Conservation (phyloP, 1,284 basidiomycete species). For the Cutaneotrichosporon cutaneum region DNA sequence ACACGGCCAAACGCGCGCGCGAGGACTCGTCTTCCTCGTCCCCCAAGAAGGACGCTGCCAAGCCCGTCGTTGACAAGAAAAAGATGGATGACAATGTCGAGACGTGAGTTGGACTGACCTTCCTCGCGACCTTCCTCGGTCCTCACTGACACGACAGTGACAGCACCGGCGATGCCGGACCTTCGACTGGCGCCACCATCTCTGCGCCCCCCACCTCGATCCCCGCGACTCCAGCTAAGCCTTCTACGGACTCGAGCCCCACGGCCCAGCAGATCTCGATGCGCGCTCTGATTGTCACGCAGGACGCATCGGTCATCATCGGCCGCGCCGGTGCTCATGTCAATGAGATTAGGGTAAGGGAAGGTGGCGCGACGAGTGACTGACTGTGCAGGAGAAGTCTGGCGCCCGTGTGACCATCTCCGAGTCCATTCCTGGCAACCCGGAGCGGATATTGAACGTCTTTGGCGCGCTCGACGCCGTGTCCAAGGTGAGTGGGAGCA, state of each 20-base stretch:
- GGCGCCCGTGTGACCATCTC: conserved; percentile 93
- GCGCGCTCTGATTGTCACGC: conserved; percentile 95
- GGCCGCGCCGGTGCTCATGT: conserved; percentile 95
- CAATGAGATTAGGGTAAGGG: conserved; percentile 79
- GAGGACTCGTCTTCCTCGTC: conserved; percentile 27
- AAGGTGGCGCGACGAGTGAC: neutral
- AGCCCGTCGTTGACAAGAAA: conserved; percentile 17
- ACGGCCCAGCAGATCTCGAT: conserved; percentile 66
- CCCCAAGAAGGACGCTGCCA: conserved; percentile 13
- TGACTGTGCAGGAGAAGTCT: conserved; percentile 69
- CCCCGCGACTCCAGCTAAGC: conserved; percentile 41
- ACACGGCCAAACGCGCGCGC: conserved; percentile 32
- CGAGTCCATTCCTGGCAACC: conserved; percentile 94
- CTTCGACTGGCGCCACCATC: conserved; percentile 29
- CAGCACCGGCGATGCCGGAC: conserved; percentile 33
- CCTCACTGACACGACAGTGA: neutral
- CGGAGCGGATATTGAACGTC: conserved; percentile 95
- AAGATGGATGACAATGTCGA: conserved; percentile 47
- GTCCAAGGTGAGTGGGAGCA: conserved; percentile 69
- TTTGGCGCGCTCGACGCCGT: conserved; percentile 97
- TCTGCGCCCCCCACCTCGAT: conserved; percentile 34
- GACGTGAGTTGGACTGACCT: conserved; percentile 32
- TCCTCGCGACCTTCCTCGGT: neutral
- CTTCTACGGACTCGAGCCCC: conserved; percentile 36
- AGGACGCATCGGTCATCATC: conserved; percentile 99